Evolutionary conservation across 331 rosid species (phyloP).

Genomic region (Rhamnella rubrinervis): DNA sequence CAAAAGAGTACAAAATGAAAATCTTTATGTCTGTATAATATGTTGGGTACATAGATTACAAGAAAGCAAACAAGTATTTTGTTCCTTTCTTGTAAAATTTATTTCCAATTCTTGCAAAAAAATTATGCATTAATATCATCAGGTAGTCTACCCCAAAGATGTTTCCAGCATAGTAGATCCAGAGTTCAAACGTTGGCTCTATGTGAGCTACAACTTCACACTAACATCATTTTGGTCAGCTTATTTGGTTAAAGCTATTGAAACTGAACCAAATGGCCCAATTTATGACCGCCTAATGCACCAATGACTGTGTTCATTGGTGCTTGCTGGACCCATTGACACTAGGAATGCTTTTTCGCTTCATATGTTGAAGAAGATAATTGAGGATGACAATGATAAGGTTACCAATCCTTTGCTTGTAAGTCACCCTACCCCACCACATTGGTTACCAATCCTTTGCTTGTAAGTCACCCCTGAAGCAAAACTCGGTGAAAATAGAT

Average conservation of each 20-base stretch:
- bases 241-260: neutral
- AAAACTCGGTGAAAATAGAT: no score
- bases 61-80: neutral
- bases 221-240: slow-evolving; percentile 17
- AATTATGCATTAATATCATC: neutral
- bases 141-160: slow-evolving; percentile 7
- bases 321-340: slow-evolving; percentile 38
- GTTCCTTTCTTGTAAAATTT: neutral
- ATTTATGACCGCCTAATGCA: slow-evolving; percentile 19
- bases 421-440: no score
- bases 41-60: neutral
- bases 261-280: slow-evolving; percentile 14
- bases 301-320: slow-evolving; percentile 41
- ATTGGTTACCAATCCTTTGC: no score
- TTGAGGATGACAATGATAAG: no score
- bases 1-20: neutral
- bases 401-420: no score
- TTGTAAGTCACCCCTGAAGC: no score
- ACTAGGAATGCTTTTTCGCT: slow-evolving; percentile 35
- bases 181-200: slow-evolving; percentile 7
- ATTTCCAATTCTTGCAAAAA: neutral
- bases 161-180: neutral
- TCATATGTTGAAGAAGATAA: slow-evolving; percentile 12
- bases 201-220: slow-evolving; percentile 1
- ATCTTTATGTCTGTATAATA: neutral